Evolutionary conservation across 23 red algal species (phyloP).

Genomic region (Cyanidium caldarium): DNA sequence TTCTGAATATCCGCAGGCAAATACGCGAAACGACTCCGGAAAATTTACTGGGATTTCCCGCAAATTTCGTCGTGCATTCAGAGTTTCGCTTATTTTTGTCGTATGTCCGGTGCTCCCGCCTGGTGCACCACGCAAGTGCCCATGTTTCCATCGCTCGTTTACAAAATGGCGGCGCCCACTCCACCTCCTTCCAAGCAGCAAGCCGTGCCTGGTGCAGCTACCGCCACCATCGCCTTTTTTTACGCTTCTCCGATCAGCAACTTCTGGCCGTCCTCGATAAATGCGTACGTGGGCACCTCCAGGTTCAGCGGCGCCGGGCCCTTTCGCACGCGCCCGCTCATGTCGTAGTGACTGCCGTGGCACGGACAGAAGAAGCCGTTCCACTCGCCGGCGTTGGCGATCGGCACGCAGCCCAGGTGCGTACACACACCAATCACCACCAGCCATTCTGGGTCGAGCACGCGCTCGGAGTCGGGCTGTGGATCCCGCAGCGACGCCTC

Average conservation of each 20-base stretch:
- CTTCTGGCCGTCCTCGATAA: slow-evolving; percentile 88
- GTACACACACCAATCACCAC: slow-evolving; percentile 95
- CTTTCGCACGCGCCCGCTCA: slow-evolving; percentile 92
- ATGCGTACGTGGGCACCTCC: slow-evolving; percentile 77
- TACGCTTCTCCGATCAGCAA: slow-evolving; percentile 55
- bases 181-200: too few species aligned
- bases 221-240: too few species aligned
- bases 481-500: slow-evolving; percentile 59
- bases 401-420: slow-evolving; percentile 92
- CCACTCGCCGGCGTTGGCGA: slow-evolving; percentile 95
- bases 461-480: slow-evolving; percentile 45
- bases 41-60: too few species aligned
- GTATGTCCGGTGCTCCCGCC: too few species aligned
- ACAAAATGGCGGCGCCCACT: too few species aligned
- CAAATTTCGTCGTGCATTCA: too few species aligned
- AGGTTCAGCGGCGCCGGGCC: slow-evolving; percentile 90
- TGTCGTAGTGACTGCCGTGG: slow-evolving; percentile 90
- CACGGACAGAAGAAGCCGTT: slow-evolving; percentile 97
- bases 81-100: too few species aligned
- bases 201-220: too few species aligned
- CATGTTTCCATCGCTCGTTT: too few species aligned
- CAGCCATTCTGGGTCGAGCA: slow-evolving; percentile 79
- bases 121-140: too few species aligned
- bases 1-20: too few species aligned
- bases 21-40: too few species aligned